phyloP scores from a whole-genome alignment of 208 protist species.

The Wallacemonas rigidus region DNA sequence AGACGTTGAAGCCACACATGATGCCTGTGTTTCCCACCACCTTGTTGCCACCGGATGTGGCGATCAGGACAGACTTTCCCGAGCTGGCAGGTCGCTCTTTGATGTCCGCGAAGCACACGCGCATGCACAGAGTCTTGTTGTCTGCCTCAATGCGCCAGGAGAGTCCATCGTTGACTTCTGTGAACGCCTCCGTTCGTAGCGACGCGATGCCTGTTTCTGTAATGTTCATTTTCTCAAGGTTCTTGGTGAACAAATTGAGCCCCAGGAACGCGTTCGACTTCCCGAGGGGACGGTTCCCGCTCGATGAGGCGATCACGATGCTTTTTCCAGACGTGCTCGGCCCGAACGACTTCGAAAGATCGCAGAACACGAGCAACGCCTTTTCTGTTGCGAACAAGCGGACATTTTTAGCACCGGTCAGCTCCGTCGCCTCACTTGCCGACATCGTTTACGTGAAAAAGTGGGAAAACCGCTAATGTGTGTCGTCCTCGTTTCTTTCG shows the following conservation, averaged over 20 bases:
- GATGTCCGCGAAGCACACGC: conserved; percentile 55
- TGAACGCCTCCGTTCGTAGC: conserved; percentile 26
- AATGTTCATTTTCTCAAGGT: conserved; percentile 38
- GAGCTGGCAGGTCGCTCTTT: conserved; percentile 45
- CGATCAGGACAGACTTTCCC: conserved; percentile 73
- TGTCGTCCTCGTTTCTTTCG: too few relatives aligned
- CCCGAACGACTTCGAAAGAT: conserved; percentile 66
- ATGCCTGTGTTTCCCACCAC: conserved; percentile 65
- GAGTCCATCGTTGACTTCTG: conserved; percentile 19
- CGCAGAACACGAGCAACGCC: conserved; percentile 58
- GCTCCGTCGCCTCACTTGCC: background rate
- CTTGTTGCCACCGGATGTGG: conserved; percentile 72
- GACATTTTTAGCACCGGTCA: conserved; percentile 68
- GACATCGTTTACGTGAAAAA: background rate
- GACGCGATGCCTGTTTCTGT: conserved; percentile 24
- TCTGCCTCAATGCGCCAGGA: conserved; percentile 35
- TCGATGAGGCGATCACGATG: conserved; percentile 63
- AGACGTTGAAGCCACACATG: conserved; percentile 74
- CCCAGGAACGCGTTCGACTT: conserved; percentile 68
- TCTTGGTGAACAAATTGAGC: conserved; percentile 81
- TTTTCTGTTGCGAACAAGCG: conserved; percentile 25
- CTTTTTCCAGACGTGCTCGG: conserved; percentile 66
- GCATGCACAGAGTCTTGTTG: conserved; percentile 51
- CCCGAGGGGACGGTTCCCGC: conserved; percentile 81
- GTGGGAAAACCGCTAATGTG: background rate